Conservation (phyloP, 1,284 basidiomycete genomes). For the Austropuccinia psidii region DNA sequence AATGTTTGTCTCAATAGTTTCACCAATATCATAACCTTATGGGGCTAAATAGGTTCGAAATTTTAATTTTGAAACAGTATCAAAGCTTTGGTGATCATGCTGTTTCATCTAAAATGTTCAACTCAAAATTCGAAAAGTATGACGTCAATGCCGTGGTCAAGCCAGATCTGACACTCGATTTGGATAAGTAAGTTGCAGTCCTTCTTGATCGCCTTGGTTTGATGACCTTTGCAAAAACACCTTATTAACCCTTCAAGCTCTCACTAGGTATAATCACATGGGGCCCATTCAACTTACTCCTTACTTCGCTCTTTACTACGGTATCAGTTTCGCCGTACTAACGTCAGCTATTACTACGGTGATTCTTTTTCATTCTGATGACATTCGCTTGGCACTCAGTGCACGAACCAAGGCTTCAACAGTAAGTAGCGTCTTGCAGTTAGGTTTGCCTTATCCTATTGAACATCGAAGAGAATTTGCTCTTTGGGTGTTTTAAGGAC, state of each 20-base stretch:
- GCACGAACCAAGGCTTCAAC: constrained; percentile 16
- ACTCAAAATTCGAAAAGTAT: constrained; percentile 30
- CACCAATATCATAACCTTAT: not conserved
- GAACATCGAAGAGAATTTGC: too few relatives aligned
- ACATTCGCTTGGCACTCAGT: constrained; percentile 15
- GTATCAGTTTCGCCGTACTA: constrained; percentile 25
- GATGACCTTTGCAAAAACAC: not conserved
- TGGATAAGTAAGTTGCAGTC: constrained; percentile 12
- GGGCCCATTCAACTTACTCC: constrained; percentile 33
- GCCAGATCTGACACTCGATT: constrained; percentile 23
- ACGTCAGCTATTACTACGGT: constrained; percentile 29
- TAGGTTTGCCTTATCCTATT: too few relatives aligned
- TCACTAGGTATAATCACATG: constrained; percentile 22
- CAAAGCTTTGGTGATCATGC: constrained; percentile 33
- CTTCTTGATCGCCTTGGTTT: not conserved
- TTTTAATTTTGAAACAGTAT: not conserved
- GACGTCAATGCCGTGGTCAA: constrained; percentile 25
- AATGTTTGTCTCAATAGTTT: constrained; percentile 12
- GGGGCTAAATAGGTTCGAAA: not conserved
- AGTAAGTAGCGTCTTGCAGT: too few relatives aligned
- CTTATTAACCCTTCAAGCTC: not conserved
- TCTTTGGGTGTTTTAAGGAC: constrained; percentile 7
- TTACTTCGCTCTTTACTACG: constrained; percentile 32
- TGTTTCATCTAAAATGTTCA: constrained; percentile 15
- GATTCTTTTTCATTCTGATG: constrained; percentile 19